Conservation (phyloP, 2,329 filamentous ascomycete genomes). For the Sporothrix protearum region DNA sequence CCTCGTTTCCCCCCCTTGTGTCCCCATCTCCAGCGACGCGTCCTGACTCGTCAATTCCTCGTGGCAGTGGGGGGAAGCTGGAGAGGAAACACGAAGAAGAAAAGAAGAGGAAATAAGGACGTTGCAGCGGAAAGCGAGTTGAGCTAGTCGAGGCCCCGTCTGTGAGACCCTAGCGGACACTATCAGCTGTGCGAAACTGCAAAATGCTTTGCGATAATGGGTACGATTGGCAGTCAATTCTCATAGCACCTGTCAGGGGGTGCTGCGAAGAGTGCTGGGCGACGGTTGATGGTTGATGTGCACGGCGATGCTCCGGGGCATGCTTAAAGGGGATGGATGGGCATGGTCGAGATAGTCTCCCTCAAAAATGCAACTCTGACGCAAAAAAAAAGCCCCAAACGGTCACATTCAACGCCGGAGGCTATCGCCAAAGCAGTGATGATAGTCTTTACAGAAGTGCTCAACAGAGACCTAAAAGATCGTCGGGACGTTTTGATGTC, state of each 20-base stretch:
- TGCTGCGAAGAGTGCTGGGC: not conserved
- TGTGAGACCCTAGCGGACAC: not conserved
- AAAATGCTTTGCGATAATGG: not conserved
- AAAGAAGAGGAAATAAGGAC: not conserved
- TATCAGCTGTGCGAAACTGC: not conserved
- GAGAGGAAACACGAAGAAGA: not conserved
- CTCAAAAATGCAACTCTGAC: not conserved
- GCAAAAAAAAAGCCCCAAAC: not conserved
- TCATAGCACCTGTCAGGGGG: not conserved
- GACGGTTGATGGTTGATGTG: not conserved
- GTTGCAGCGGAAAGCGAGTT: not conserved
- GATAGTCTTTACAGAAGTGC: not conserved
- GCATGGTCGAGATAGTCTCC: not conserved
- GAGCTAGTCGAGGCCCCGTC: too few relatives aligned
- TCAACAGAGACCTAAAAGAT: not conserved
- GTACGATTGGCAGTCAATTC: not conserved
- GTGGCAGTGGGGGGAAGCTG: slow-evolving; percentile 12
- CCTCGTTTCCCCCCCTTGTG: not conserved
- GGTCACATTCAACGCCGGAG: not conserved
- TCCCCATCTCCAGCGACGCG: not conserved
- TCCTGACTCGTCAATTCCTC: slow-evolving; percentile 17
- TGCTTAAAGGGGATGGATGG: not conserved
- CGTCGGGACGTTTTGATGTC: not conserved
- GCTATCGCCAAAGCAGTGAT: not conserved
- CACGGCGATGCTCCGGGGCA: not conserved